phyloP scores from a whole-genome alignment of 306 rosid species.

The Cucurbita argyrosperma region DNA sequence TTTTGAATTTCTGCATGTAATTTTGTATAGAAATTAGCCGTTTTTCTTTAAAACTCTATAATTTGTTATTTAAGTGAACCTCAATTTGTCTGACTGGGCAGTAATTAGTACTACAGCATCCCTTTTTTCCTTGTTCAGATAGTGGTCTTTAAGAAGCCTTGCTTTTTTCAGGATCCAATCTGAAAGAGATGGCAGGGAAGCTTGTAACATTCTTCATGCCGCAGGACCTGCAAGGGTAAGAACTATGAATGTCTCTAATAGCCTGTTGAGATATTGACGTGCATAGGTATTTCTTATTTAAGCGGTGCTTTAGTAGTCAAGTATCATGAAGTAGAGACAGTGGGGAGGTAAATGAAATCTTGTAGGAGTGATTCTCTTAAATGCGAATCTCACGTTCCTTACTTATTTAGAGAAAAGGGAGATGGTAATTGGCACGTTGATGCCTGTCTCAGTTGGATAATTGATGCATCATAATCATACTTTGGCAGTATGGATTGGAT shows the following conservation, averaged over 20 bases:
- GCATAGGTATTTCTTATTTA: not conserved
- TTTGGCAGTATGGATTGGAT: not conserved
- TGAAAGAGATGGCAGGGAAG: constrained; percentile 65
- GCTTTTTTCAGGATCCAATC: constrained; percentile 46
- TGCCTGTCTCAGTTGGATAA: not conserved
- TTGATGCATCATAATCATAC: not conserved
- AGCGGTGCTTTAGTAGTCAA: not conserved
- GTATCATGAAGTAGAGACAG: not conserved
- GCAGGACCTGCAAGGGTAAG: constrained; percentile 72
- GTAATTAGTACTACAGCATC: not conserved
- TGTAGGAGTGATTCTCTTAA: not conserved
- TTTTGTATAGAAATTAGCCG: not conserved
- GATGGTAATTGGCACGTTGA: not conserved
- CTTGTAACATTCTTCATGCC: constrained; percentile 68
- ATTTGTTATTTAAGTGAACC: not conserved
- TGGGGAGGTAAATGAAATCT: not conserved
- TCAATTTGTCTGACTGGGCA: not conserved
- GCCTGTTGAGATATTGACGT: not conserved
- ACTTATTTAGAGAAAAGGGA: not conserved
- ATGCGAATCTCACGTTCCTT: not conserved
- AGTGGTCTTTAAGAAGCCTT: constrained; percentile 1
- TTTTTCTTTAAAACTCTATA: not conserved
- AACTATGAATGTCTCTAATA: not conserved
- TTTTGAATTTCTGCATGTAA: not conserved
- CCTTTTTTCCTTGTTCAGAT: not conserved